Evolutionary conservation across 1,284 basidiomycete species (phyloP), one percentile per base, ranked within the genome.

Genomic region (Taiwanofungus camphoratus): DNA sequence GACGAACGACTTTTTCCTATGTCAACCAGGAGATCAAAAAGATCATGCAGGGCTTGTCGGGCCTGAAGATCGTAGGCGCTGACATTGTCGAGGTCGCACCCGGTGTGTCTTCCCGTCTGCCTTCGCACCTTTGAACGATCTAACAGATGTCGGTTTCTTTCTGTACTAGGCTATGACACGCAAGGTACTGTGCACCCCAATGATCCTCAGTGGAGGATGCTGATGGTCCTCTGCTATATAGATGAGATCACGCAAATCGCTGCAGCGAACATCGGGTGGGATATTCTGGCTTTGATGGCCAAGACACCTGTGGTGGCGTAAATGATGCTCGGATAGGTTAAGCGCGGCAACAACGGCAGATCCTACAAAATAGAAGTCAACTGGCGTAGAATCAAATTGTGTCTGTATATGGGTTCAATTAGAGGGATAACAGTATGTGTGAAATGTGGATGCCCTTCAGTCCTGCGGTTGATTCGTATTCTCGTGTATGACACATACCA

Each of bases 41-140:
- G 42, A 66, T 70, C 46, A 56, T 70, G 5, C 58, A 65, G 21
- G 65, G 66, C 13, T 50, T 69, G 2, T 50, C 57, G 2, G 63
- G 63, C 31, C 59, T 68, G 38, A 65, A 68, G 54, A 57, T 68
- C 36, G 66, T 68, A 15, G 65, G 67, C 9, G 60, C 63, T 11
- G 66, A 68, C 53, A 57, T 68, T 22, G 67, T 69, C 27, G 67
- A 68, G 45, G 66, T 69, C 39, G 59, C 62, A 8, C 61, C 63
- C 20, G 60, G 57, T 59, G 44, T 30, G 56, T 42, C 2, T 31
- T 8, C 3, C 18, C 12, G 4, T 18, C 26, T 6, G n/a, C 11
- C 5, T 39, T 35, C 24, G 19, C 3, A 15, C 15, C 16, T n/a
- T 9, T 12, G 22, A 13, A 22, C 39, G 30, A 12, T 32, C 13